Percentiles rank a stretch among this genome's conserved stretches.
phyloP scores from a whole-genome alignment of 371 early-diverging fungal genomes.

The Saksenaea oblongispora region DNA sequence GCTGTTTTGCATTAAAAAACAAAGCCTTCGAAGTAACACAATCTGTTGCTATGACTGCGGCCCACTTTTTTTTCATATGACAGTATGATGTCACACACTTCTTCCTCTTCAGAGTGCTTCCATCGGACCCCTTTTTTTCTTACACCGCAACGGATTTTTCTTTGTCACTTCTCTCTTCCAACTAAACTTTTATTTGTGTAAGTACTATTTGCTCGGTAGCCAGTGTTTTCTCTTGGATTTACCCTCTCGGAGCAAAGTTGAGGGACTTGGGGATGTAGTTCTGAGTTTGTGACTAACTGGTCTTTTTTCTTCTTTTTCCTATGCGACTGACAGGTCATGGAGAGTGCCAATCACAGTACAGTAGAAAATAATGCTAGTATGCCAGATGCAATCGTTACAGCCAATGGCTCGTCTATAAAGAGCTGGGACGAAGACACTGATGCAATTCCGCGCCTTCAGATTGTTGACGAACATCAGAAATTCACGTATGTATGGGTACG shows the following conservation, averaged over 20 bases:
- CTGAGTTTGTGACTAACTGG: background rate
- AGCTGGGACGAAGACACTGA: slow-evolving; percentile 35
- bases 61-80: background rate
- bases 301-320: background rate
- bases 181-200: background rate
- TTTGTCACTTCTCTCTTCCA: background rate
- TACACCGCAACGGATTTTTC: background rate
- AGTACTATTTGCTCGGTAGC: background rate
- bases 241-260: background rate
- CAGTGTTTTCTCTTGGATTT: background rate
- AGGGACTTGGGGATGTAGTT: background rate
- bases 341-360: background rate
- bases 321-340: background rate
- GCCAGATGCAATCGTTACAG: background rate
- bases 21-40: background rate
- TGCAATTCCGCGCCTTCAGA: slow-evolving; percentile 69
- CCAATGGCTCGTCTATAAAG: background rate
- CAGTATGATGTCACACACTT: background rate
- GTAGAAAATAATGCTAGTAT: background rate
- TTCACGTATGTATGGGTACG: slow-evolving; percentile 69
- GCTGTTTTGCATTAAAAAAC: background rate
- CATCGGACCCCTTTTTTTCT: slow-evolving; percentile 4
- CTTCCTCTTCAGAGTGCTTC: background rate
- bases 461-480: slow-evolving; percentile 80
- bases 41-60: background rate